phyloP scores from a whole-genome alignment of 768 basidiomycete genomes.

The Phaeotremella fagi region DNA sequence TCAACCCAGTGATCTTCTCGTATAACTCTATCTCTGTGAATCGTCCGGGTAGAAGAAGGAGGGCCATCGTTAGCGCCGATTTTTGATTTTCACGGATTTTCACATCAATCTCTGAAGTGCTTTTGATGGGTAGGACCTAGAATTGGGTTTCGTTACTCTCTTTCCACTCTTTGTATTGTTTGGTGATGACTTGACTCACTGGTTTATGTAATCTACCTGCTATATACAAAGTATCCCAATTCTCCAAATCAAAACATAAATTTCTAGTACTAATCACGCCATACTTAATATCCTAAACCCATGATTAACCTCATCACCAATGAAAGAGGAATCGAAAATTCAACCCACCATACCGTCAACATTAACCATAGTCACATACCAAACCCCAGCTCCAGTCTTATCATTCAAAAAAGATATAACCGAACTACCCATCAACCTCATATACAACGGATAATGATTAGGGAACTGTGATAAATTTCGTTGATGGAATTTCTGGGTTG shows the following conservation, averaged over 20 bases:
- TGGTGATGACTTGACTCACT: constrained; percentile 33
- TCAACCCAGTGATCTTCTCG: constrained; percentile 75
- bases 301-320: neutral
- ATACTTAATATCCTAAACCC: constrained; percentile 80
- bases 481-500: constrained; percentile 86
- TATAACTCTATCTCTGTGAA: constrained; percentile 82
- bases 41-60: constrained; percentile 68
- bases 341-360: constrained; percentile 72
- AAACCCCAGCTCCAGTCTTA: constrained; percentile 66
- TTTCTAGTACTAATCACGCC: constrained; percentile 88
- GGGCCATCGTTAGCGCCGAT: constrained; percentile 80
- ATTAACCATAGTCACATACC: constrained; percentile 90
- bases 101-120: no score
- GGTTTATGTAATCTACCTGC: constrained; percentile 98
- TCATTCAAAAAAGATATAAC: constrained; percentile 75
- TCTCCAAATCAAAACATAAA: constrained; percentile 80
- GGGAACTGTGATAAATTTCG: constrained; percentile 92
- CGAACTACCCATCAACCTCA: constrained; percentile 74
- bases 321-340: neutral
- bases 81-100: constrained; percentile 86
- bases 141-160: no score
- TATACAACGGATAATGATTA: constrained; percentile 81
- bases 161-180: no score
- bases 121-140: constrained; percentile 8
- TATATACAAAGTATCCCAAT: constrained; percentile 89